Percentiles rank a stretch among this genome's conserved stretches.
Conservation (phyloP, 495 filamentous ascomycete genomes). For the Penicillium argentinense region DNA sequence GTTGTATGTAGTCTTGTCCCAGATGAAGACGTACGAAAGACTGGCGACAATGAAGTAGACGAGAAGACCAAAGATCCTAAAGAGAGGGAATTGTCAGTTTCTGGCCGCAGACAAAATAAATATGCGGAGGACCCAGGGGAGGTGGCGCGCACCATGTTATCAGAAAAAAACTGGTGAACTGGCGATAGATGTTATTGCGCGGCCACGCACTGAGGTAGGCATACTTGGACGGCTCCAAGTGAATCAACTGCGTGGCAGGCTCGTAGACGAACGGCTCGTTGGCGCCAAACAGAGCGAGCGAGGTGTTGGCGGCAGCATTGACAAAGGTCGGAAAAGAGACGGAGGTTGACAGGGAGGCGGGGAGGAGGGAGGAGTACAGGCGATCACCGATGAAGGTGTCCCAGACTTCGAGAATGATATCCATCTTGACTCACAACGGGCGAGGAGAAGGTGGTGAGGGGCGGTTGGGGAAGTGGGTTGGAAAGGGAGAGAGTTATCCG, state of each 20-base stretch:
- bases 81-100: slow-evolving; percentile 5
- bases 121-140: neutral
- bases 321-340: slow-evolving; percentile 41
- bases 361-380: slow-evolving; percentile 70
- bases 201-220: slow-evolving; percentile 81
- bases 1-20: slow-evolving; percentile 84
- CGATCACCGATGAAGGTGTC: slow-evolving; percentile 85
- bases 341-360: slow-evolving; percentile 54
- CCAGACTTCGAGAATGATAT: slow-evolving; percentile 82
- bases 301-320: slow-evolving; percentile 42
- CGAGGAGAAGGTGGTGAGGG: neutral
- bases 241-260: slow-evolving; percentile 70
- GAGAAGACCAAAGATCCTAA: slow-evolving; percentile 78
- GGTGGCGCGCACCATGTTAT: slow-evolving; percentile 73
- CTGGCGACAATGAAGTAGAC: slow-evolving; percentile 83
- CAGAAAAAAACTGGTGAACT: slow-evolving; percentile 71
- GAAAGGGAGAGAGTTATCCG: slow-evolving; percentile 3
- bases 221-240: slow-evolving; percentile 68
- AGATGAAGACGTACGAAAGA: slow-evolving; percentile 87
- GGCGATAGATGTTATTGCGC: slow-evolving; percentile 78
- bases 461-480: slow-evolving; percentile 8
- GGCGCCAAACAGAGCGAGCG: slow-evolving; percentile 41
- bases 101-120: slow-evolving; percentile 8
- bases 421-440: slow-evolving; percentile 55
- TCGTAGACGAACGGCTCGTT: slow-evolving; percentile 59